Conservation (phyloP, 176 grass and related monocot genomes). For the Elymus sibiricus region DNA sequence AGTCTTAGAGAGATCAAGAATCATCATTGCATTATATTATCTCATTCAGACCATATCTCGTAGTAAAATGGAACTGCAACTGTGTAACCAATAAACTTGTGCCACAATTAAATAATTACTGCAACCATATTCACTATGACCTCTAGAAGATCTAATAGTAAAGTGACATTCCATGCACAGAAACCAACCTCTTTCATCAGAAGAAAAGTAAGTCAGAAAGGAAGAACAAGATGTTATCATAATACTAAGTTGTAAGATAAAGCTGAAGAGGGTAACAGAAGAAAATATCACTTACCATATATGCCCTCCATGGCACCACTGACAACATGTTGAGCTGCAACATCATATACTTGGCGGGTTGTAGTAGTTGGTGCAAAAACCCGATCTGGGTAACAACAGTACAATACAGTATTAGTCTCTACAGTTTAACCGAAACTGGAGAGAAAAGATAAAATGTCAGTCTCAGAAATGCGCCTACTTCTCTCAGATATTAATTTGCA, state of each 20-base stretch:
- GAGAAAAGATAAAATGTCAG: neutral
- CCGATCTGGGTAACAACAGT: constrained; percentile 55
- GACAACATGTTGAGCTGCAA: constrained; percentile 97
- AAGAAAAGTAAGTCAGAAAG: neutral
- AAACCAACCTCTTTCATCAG: neutral
- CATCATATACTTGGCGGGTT: constrained; percentile 99
- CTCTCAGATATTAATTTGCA: neutral
- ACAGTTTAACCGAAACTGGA: constrained; percentile 13
- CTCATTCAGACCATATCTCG: neutral
- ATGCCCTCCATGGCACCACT: constrained; percentile 92
- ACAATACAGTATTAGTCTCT: constrained; percentile 17
- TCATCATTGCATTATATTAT: neutral
- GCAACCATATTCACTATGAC: neutral
- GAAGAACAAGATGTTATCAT: neutral
- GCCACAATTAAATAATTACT: neutral
- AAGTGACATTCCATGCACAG: constrained; percentile 5
- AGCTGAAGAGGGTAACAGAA: neutral
- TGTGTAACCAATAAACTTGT: neutral
- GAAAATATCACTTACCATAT: constrained; percentile 71
- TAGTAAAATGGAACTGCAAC: neutral
- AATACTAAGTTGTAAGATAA: constrained; percentile 1
- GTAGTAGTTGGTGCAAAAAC: constrained; percentile 99
- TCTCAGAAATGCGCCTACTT: neutral
- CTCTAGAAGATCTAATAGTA: neutral
- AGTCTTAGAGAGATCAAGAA: neutral